Conservation (phyloP, 2,329 filamentous ascomycete genomes). For the Diaporthe australafricana region DNA sequence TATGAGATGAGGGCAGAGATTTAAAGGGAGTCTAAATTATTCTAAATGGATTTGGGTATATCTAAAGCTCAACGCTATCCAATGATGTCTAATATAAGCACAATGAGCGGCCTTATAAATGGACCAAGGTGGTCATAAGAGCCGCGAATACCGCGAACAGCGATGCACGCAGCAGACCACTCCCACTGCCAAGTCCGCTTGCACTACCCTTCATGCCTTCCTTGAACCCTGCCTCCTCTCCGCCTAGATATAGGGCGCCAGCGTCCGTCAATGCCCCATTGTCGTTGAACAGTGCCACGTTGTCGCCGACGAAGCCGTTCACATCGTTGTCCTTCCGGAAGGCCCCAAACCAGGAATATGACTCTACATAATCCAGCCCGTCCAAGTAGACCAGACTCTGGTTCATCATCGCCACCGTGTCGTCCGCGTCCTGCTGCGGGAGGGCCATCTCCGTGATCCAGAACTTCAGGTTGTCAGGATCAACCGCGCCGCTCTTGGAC, state of each 20-base stretch:
- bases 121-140: not conserved
- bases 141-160: conserved; percentile 1
- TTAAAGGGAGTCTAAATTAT: not conserved
- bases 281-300: conserved; percentile 50
- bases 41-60: conserved; percentile 11
- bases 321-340: conserved; percentile 52
- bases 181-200: not conserved
- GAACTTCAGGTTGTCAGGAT: conserved; percentile 41
- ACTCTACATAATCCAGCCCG: conserved; percentile 46
- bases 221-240: conserved; percentile 51
- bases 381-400: conserved; percentile 52
- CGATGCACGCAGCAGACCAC: conserved; percentile 13
- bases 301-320: conserved; percentile 53
- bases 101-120: not conserved
- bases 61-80: not conserved
- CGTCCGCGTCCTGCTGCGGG: conserved; percentile 48
- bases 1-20: not conserved
- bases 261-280: conserved; percentile 53
- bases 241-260: conserved; percentile 53
- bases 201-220: conserved; percentile 44
- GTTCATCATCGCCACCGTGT: conserved; percentile 54
- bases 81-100: not conserved
- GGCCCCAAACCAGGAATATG: conserved; percentile 56
- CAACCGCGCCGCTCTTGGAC: conserved; percentile 35
- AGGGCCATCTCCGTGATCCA: conserved; percentile 57